Conservation (phyloP, 345 rosid species). For the Lagerstroemia speciosa region DNA sequence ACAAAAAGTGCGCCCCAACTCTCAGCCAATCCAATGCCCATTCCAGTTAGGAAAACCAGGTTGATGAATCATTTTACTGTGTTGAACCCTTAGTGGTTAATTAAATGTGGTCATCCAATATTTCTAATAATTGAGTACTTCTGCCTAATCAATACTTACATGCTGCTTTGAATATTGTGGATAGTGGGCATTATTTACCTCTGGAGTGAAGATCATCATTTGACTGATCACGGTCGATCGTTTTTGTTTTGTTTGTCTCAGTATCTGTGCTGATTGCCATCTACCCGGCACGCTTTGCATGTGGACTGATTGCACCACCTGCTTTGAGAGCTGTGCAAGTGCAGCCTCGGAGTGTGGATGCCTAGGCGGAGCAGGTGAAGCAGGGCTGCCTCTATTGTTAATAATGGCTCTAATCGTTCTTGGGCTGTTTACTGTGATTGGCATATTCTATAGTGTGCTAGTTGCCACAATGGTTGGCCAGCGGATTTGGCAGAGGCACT, state of each 20-base stretch:
- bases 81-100: not conserved
- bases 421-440: constrained; percentile 85
- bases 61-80: not conserved
- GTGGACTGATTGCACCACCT: constrained; percentile 99
- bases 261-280: constrained; percentile 97
- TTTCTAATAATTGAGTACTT: not conserved
- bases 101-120: not conserved
- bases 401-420: constrained; percentile 81
- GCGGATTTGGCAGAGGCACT: constrained; percentile 97
- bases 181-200: not conserved
- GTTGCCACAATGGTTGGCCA: constrained; percentile 99
- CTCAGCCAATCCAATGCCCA: not conserved
- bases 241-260: constrained; percentile 26
- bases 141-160: not conserved
- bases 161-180: not conserved
- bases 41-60: not conserved
- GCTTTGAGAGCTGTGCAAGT: constrained; percentile 94
- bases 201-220: not conserved
- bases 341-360: constrained; percentile 93
- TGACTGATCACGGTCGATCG: not conserved
- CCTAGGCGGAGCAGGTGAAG: constrained; percentile 98
- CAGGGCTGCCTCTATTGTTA: constrained; percentile 78
- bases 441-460: constrained; percentile 91
- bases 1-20: not conserved
- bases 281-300: constrained; percentile 94